Conservation (phyloP, 1,284 basidiomycete species). For the Cystobasidium pallidum region DNA sequence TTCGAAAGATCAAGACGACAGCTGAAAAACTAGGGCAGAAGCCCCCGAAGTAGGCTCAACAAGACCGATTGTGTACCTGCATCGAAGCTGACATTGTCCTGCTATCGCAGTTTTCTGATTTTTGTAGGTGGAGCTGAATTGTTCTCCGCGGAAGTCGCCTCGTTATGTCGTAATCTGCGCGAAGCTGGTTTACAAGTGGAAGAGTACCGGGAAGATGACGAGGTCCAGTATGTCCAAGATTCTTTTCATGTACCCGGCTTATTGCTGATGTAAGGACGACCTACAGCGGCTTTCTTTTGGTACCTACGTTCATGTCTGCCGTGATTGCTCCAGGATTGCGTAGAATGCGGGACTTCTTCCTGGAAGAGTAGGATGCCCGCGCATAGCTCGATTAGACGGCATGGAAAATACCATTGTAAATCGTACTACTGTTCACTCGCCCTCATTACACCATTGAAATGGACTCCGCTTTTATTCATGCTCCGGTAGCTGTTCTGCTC, state of each 20-base stretch:
- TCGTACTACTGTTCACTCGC: no score
- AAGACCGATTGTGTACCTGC: not conserved
- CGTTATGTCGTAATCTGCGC: conserved; percentile 41
- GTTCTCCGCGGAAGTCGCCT: conserved; percentile 46
- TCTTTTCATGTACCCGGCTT: not conserved
- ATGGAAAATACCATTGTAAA: no score
- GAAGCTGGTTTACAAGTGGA: conserved; percentile 41
- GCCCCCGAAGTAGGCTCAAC: conserved; percentile 4
- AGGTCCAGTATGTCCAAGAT: conserved; percentile 45
- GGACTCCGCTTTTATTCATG: no score
- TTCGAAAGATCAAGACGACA: conserved; percentile 20
- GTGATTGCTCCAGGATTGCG: conserved; percentile 36
- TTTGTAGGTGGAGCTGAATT: conserved; percentile 47
- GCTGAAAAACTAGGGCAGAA: conserved; percentile 24
- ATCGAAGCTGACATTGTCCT: not conserved
- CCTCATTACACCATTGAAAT: no score
- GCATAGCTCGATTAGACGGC: not conserved
- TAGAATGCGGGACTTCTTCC: conserved; percentile 43
- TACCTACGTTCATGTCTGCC: conserved; percentile 49
- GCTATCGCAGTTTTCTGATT: conserved; percentile 6
- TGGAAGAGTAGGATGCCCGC: not conserved
- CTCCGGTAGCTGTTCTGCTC: no score
- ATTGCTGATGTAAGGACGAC: not conserved
- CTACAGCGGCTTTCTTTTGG: conserved; percentile 46
- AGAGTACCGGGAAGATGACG: conserved; percentile 43